A percentile compares a stretch with the other conserved stretches of the same genome.
phyloP scores from a whole-genome alignment of 2,329 filamentous ascomycete genomes.

The Ophiostoma himal-ulmi region DNA sequence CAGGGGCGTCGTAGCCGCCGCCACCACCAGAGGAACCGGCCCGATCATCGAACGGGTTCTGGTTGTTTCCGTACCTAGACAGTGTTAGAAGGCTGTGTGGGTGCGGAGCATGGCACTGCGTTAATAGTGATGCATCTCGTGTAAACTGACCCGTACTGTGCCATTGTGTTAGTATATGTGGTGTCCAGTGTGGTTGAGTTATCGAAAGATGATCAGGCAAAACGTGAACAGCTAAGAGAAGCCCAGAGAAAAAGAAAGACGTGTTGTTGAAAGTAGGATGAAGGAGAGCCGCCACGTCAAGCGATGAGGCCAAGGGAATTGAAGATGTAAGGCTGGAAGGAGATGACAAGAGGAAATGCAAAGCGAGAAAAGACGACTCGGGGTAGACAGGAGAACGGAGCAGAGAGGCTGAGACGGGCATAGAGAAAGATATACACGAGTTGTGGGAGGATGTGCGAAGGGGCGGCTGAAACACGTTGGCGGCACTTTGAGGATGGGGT shows the following conservation, averaged over 20 bases:
- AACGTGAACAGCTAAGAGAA: neutral
- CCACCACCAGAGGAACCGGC: constrained; percentile 34
- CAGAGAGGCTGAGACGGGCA: neutral
- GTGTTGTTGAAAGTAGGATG: neutral
- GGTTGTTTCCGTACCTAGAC: constrained; percentile 48
- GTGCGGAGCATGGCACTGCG: constrained; percentile 31
- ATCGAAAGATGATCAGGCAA: neutral
- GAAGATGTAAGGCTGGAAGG: neutral
- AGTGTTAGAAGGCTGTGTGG: neutral
- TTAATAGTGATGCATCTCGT: neutral
- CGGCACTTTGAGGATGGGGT: neutral
- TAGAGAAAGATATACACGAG: neutral
- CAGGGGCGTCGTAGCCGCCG: constrained; percentile 35
- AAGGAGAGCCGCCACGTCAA: neutral
- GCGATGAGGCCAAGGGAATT: neutral
- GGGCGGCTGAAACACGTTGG: constrained; percentile 17
- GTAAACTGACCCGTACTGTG: constrained; percentile 51
- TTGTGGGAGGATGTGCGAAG: neutral
- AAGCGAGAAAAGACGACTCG: neutral
- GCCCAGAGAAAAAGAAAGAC: neutral
- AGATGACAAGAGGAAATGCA: neutral
- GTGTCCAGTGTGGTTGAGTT: neutral
- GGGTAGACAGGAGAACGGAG: neutral
- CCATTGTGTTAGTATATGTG: constrained; percentile 37
- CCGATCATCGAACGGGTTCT: constrained; percentile 56